phyloP scores from a whole-genome alignment of 2,329 filamentous ascomycete species.

The Trichoderma lentiforme region DNA sequence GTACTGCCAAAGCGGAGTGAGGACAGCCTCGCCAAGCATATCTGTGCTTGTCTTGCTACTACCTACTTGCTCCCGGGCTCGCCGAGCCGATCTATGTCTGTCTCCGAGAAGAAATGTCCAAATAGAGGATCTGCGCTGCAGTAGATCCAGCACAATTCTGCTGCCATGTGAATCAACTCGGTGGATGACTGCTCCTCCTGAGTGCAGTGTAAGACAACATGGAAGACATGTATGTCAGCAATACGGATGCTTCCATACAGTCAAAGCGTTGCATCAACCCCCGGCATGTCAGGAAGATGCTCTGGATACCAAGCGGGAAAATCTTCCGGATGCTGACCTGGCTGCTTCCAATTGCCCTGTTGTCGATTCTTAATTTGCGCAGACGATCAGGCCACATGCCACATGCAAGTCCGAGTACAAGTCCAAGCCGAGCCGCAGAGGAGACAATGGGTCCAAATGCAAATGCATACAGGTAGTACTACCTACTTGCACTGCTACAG shows the following conservation, averaged over 20 bases:
- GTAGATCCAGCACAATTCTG: not conserved
- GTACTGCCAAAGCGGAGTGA: not conserved
- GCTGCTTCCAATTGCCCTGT: not conserved
- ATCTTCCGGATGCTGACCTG: not conserved
- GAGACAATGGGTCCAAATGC: not conserved
- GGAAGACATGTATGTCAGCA: slow-evolving; percentile 8
- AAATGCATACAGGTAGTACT: not conserved
- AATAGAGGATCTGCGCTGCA: not conserved
- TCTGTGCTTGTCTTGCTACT: not conserved
- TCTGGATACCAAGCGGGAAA: not conserved
- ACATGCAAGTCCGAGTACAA: not conserved
- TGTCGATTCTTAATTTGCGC: not conserved
- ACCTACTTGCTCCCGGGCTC: not conserved
- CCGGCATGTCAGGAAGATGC: not conserved
- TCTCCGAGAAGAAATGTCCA: not conserved
- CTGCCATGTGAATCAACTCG: not conserved
- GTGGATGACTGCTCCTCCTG: not conserved
- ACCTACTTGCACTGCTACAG: not conserved
- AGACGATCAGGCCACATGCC: not conserved
- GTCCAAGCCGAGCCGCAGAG: not conserved
- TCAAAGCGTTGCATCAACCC: not conserved
- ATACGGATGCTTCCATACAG: not conserved
- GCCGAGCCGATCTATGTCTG: not conserved
- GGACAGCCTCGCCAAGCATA: not conserved
- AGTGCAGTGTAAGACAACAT: not conserved